phyloP scores from a whole-genome alignment of 2,329 filamentous ascomycete genomes.

The Calonectria naviculata region DNA sequence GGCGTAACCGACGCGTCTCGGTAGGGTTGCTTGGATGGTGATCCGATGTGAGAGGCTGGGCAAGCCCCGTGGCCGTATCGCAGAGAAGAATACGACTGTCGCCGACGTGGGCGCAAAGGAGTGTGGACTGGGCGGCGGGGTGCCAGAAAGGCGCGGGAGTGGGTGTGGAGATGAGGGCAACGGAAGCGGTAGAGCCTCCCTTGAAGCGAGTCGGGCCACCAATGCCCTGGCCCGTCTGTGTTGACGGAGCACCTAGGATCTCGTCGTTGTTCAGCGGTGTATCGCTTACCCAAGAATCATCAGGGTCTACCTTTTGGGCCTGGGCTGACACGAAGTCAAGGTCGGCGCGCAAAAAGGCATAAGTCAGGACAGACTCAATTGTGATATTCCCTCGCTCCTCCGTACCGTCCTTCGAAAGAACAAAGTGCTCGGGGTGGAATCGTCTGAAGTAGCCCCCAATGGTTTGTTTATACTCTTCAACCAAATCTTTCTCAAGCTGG shows the following conservation, averaged over 20 bases:
- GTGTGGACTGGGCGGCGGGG: constrained; percentile 83
- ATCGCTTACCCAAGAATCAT: constrained; percentile 78
- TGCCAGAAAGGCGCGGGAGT: constrained; percentile 96
- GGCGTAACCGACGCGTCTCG: constrained; percentile 84
- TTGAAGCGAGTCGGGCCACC: constrained; percentile 85
- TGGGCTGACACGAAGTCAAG: constrained; percentile 94
- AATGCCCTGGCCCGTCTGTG: constrained; percentile 70
- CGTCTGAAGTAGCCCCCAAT: constrained; percentile 95
- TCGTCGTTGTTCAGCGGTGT: constrained; percentile 86
- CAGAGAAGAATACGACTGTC: constrained; percentile 93
- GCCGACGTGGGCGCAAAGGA: constrained; percentile 91
- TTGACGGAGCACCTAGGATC: constrained; percentile 73
- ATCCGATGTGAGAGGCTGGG: constrained; percentile 86
- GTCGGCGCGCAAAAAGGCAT: constrained; percentile 93
- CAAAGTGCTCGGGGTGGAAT: constrained; percentile 85
- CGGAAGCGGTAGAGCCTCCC: constrained; percentile 91
- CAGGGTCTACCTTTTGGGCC: constrained; percentile 80
- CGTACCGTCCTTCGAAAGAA: constrained; percentile 47
- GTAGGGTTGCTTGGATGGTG: constrained; percentile 91
- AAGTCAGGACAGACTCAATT: constrained; percentile 84
- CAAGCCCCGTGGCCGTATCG: constrained; percentile 83
- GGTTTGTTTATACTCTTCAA: constrained; percentile 82
- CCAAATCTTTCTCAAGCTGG: constrained; percentile 75
- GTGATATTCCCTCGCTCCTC: constrained; percentile 59
- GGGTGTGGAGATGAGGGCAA: constrained; percentile 91